Base-by-base conservation (phyloP, 768 basidiomycete species). In the Galerina sulciceps region DNA sequence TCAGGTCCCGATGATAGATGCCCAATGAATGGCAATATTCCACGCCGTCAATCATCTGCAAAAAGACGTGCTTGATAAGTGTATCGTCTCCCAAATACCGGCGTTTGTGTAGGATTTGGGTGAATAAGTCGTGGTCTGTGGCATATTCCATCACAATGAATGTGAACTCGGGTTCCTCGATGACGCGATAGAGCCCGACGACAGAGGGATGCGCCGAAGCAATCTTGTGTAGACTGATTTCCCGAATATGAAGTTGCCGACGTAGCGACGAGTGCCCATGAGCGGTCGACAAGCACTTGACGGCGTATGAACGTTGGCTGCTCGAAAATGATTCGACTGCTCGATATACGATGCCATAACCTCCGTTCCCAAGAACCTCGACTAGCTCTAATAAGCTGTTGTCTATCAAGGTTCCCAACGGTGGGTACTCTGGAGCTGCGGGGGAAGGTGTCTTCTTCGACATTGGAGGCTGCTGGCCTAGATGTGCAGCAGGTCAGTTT, bases 81-180 rank as follows among this genome's bases (percentile, higher is more conserved):
- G 77, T 75, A 73, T 94, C 89, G 66, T 94, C 82, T 26, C 95
- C 94, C 47, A 94, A 81, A 74, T 95, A 96, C 60, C 88, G 83
- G 49, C 86, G 83, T 59, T 85, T 77, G 61, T 88, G 83, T 31
- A 91, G 77, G 68, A 98, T 97, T 77, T 96, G 93, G 34, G 90
- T 86, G 75, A 97, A 96, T 57, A 98, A 82, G 75, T 98, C 96
- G 44, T 93, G 92, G 68, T 93, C 90, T 51, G 88, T 81, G 57
- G 92, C 94, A 75, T 88, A 96, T 71, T 98, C 93, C 89, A 98
- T 91, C 69, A 99, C 83, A 71, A 98, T 88, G 76, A 89, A 97
- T 57, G 93, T 90, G 76, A 85, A 87, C 64, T 83, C 81, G 58
- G 81, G 80, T 66, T 94, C 93, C 71, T 96, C 91, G 64, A 97